Conservation (phyloP, 441 rosid species). For the Brassica hybrid region DNA sequence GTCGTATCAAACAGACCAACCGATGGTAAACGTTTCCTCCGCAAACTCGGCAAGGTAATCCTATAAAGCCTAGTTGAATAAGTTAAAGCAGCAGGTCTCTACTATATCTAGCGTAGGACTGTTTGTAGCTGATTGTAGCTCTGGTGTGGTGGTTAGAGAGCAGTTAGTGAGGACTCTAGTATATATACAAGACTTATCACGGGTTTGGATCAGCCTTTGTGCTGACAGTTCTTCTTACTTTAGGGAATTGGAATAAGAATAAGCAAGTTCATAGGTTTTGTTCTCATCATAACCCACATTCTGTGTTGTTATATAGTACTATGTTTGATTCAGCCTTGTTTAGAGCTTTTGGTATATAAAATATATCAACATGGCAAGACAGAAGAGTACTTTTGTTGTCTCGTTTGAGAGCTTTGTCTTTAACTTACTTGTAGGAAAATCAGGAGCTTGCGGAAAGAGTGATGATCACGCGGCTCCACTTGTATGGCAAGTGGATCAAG, state of each 20-base stretch:
- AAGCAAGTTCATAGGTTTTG: not conserved
- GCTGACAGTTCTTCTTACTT: not conserved
- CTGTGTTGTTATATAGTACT: constrained; percentile 3
- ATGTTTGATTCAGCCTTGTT: constrained; percentile 13
- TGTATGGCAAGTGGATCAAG: constrained; percentile 96
- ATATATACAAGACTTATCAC: not conserved
- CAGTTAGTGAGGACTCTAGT: not conserved
- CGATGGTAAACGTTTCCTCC: constrained; percentile 86
- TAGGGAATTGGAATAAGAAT: not conserved
- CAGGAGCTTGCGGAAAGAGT: constrained; percentile 97
- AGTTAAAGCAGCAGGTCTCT: constrained; percentile 2
- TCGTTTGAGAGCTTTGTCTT: not conserved
- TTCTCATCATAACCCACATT: not conserved
- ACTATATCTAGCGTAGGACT: constrained; percentile 13
- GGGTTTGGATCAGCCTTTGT: not conserved
- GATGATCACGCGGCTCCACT: constrained; percentile 93
- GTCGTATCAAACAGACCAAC: constrained; percentile 71
- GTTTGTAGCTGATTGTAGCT: constrained; percentile 3
- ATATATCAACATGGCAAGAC: not conserved
- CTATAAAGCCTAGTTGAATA: constrained; percentile 9
- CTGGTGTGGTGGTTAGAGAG: constrained; percentile 5
- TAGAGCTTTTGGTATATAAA: not conserved
- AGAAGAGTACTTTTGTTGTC: not conserved
- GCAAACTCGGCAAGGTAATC: constrained; percentile 73
- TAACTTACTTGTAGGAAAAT: constrained; percentile 62